Base-by-base conservation (phyloP, 2,329 filamentous ascomycete genomes). In the Harringtonia aguacate region DNA sequence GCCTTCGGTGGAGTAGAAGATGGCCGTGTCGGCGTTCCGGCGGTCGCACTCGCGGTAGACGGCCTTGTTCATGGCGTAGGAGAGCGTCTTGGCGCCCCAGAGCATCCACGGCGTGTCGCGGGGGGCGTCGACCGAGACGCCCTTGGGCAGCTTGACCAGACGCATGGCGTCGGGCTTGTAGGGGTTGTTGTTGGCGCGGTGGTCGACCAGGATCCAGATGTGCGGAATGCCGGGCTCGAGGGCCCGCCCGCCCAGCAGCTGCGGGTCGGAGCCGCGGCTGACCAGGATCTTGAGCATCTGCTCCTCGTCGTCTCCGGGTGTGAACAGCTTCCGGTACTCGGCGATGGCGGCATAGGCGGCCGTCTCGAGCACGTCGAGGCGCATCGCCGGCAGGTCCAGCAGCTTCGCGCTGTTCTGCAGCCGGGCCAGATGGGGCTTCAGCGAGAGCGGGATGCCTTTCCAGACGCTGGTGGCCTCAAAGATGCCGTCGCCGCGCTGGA, bases 71-170 rank as follows among this genome's bases (percentile, higher is more conserved):
- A 41, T 41, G 15, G 39, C 39, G 21, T 41, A 41, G 8, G 39
- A 41, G n/a, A 41, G 39, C 29, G 39, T 41, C 30, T 41, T 41
- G 39, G 39, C 39, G 9, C 39, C 39, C 39, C 39, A 41, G 39
- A 41, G 39, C 39, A 41, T 41, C 39, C 39, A 41, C n/a, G 39
- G 39, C 21, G 39, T 35, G 29, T 34, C 13, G 8, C 22, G 39
- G 9, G 39, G 12, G 4, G 39, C 39, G 21, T 41, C 39, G 18
- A 18, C 39, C 13, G 39, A 41, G 18, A 41, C 39, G 13, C 39
- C 39, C 39, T 41, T 41, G 29, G 39, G 29, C 20, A 41, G 39
- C 30, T 41, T 41, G 17, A 41, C 39, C 29, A 41, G 29, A 5
- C 39, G 39, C 39, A 41, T 22, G 14, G 39, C 9, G 13, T n/a